A percentile compares a stretch with the other conserved stretches of the same genome.
Evolutionary conservation across 2,329 filamentous ascomycete species (phyloP).

Genomic region (Ophiostoma australiae): DNA sequence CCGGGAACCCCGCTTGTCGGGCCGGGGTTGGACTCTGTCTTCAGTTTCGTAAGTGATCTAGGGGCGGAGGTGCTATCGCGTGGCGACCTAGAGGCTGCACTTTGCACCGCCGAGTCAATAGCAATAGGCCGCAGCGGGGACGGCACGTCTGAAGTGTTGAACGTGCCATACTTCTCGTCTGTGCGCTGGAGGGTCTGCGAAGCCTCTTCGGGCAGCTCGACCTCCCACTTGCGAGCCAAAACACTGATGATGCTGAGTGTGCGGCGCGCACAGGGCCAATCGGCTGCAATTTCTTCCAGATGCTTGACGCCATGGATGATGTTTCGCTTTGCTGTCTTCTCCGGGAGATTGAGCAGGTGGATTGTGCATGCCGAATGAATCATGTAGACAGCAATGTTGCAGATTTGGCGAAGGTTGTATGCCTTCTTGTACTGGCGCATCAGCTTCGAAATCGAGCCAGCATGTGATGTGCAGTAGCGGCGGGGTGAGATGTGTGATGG

Average conservation of each 20-base stretch:
- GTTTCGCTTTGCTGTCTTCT: conserved; percentile 84
- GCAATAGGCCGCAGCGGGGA: conserved; percentile 43
- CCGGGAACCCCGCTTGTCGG: neutral
- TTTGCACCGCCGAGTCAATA: neutral
- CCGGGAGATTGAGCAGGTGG: conserved; percentile 85
- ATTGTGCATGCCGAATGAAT: conserved; percentile 91
- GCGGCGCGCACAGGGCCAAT: conserved; percentile 84
- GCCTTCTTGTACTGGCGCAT: conserved; percentile 89
- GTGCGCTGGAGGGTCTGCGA: conserved; percentile 68
- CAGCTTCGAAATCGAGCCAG: conserved; percentile 85
- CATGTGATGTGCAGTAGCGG: conserved; percentile 85
- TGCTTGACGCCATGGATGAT: conserved; percentile 87
- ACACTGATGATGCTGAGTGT: conserved; percentile 81
- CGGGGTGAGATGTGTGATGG: conserved; percentile 84
- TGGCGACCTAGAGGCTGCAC: neutral
- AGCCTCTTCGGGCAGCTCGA: conserved; percentile 81
- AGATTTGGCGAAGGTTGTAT: conserved; percentile 87
- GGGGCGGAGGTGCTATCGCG: neutral
- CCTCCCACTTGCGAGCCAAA: conserved; percentile 81
- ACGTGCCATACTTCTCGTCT: conserved; percentile 73
- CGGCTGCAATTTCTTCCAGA: conserved; percentile 90
- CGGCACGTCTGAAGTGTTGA: conserved; percentile 56
- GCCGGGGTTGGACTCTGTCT: neutral
- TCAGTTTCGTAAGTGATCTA: neutral
- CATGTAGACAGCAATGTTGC: conserved; percentile 95